A percentile compares a stretch with the other conserved stretches of the same genome.
Evolutionary conservation across 805 yeast species (phyloP).

Genomic region (Lipomyces lipofer): DNA sequence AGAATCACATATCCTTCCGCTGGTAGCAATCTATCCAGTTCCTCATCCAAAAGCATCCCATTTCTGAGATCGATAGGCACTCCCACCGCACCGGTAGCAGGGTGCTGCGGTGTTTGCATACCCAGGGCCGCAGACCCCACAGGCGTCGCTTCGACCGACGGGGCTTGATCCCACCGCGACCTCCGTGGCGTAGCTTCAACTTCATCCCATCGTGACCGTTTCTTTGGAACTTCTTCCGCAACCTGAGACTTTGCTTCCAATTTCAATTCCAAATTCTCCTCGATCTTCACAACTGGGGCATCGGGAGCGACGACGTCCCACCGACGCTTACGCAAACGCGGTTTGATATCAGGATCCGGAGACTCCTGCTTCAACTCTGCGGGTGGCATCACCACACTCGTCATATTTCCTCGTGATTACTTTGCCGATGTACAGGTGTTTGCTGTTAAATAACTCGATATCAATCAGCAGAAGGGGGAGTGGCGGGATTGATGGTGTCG

Average conservation of each 20-base stretch:
- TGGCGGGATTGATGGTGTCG: no score
- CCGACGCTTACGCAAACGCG: conserved; percentile 35
- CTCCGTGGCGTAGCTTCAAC: conserved; percentile 27
- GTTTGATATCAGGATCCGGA: conserved; percentile 1
- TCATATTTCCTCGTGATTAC: no score
- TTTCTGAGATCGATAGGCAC: conserved; percentile 3
- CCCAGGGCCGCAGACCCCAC: conserved; percentile 22
- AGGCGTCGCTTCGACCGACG: conserved; percentile 29
- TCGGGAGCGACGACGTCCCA: conserved; percentile 37
- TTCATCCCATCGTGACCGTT: conserved; percentile 34
- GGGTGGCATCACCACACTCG: background rate
- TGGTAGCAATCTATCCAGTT: conserved; percentile 54
- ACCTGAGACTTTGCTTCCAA: conserved; percentile 38
- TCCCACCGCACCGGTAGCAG: background rate
- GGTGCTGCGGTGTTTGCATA: conserved; percentile 35
- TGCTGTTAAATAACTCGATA: no score
- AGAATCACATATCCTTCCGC: conserved; percentile 48
- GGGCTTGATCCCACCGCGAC: conserved; percentile 41
- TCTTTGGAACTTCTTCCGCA: conserved; percentile 8
- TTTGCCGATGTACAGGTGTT: no score
- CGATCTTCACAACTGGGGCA: conserved; percentile 22
- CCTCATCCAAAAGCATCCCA: conserved; percentile 45
- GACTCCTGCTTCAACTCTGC: conserved; percentile 3
- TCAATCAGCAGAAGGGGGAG: no score
- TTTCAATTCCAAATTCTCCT: conserved; percentile 34